Base-by-base conservation (phyloP, 768 basidiomycete species). In the Lentinula detonsa region DNA sequence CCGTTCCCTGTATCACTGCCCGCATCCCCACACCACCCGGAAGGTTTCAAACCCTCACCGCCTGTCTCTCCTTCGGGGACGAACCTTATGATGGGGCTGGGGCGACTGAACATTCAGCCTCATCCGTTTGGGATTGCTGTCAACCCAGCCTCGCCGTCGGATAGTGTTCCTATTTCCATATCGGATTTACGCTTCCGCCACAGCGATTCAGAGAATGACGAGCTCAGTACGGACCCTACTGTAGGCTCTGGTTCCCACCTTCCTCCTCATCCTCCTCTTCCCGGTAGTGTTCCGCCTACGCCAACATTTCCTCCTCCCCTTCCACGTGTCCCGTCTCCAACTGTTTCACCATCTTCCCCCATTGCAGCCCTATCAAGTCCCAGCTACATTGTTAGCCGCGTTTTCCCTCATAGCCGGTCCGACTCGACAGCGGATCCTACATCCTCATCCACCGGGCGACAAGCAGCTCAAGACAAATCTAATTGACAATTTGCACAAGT, bases 121-220 rank as follows among this genome's bases (percentile, higher is more conserved):
- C 68, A 74, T 64, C 79, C 75, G 13, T 65, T 69, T 3, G 64
- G 66, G 49, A 62, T 64, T 34, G 67, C 51, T 66, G 34, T 71
- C n/a, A 67, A 69, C 51, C 66, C 76, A 34, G 74, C 72, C 33
- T 84, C 85, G 13, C 84, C 83, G 40, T 81, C 82, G 0, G 81
- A 85, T 51, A 86, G 84, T 60, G 72, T 85, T 40, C 81, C 83
- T 1, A 74, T 82, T 60, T 81, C 83, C 15, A 76, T 82, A n/a
- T 81, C 81, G 2, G 83, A 84, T 10, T 72, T 83, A 35, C 73
- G 80, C 53, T 83, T 82, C 68, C 73, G 79, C 40, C 75, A 79
- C 48, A 81, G 74, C 62, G 72, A 72, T 33, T 60, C 59, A 16
- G 59, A 60, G 15, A 49, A 60, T 10, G 45, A 59, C 15, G 57